Conservation (phyloP, 2,329 filamentous ascomycete genomes). For the Colletotrichum eleusines region DNA sequence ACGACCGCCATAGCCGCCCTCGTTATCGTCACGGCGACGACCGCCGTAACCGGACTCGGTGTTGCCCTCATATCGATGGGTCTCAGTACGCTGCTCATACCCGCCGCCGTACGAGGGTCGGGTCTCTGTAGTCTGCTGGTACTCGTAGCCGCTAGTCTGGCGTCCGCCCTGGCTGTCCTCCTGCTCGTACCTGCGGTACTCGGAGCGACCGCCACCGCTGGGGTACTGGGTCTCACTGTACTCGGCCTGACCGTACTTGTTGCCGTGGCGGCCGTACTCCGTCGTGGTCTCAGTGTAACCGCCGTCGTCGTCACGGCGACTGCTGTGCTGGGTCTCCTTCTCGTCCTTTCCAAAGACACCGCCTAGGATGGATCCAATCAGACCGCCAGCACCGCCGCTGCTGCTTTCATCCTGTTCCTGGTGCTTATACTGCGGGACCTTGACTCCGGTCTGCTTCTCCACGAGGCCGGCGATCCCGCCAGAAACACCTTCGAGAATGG, state of each 20-base stretch:
- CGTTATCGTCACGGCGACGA: constrained; percentile 43
- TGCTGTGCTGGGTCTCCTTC: constrained; percentile 65
- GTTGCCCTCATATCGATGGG: constrained; percentile 58
- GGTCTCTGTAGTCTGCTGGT: constrained; percentile 69
- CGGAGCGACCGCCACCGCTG: constrained; percentile 67
- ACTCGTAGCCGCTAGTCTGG: constrained; percentile 64
- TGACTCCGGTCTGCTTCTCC: constrained; percentile 59
- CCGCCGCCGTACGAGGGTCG: constrained; percentile 64
- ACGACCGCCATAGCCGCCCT: constrained; percentile 43
- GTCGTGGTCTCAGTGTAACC: constrained; percentile 71
- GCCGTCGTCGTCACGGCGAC: constrained; percentile 68
- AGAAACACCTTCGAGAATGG: constrained; percentile 69
- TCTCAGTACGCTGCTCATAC: constrained; percentile 70
- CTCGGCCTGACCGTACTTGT: constrained; percentile 71
- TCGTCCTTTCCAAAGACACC: constrained; percentile 68
- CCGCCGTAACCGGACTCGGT: constrained; percentile 44
- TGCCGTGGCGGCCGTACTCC: constrained; percentile 70
- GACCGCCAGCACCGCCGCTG: constrained; percentile 73
- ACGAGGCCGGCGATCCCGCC: constrained; percentile 63
- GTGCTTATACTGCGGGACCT: constrained; percentile 51
- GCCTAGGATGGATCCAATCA: constrained; percentile 78
- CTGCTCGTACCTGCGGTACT: constrained; percentile 74
- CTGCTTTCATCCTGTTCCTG: constrained; percentile 58
- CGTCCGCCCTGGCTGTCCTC: constrained; percentile 56
- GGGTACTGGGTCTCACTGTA: constrained; percentile 69